A percentile compares a stretch with the other conserved stretches of the same genome.
Conservation (phyloP, 306 rosid species). For the Rosa chinensis region DNA sequence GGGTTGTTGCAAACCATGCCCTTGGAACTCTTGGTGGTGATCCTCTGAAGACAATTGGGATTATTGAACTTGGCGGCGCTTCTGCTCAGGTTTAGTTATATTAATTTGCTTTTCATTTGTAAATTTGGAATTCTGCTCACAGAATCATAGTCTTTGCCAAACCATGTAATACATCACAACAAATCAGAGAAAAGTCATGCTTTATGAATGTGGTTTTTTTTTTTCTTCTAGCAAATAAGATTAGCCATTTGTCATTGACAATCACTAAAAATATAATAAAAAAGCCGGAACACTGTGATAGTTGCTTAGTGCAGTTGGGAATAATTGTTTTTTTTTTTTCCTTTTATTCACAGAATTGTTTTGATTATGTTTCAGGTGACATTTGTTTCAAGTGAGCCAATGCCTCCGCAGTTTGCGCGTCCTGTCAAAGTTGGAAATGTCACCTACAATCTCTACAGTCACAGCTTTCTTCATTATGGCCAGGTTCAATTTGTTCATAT, state of each 20-base stretch:
- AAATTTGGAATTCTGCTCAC: slow-evolving; percentile 6
- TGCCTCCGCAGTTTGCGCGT: slow-evolving; percentile 60
- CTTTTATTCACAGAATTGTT: slow-evolving; percentile 5
- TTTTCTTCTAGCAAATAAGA: background rate
- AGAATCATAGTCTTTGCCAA: background rate
- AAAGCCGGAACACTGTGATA: background rate
- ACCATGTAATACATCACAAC: background rate
- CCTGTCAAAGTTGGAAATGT: slow-evolving; percentile 62
- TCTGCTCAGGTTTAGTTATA: slow-evolving; percentile 71
- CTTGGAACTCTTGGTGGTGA: slow-evolving; percentile 85
- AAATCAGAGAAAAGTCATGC: background rate
- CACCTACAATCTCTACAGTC: slow-evolving; percentile 84
- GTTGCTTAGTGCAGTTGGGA: slow-evolving; percentile 5
- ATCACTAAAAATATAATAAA: background rate
- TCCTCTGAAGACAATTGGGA: slow-evolving; percentile 76
- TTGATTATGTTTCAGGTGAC: slow-evolving; percentile 67
- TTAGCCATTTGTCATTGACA: background rate
- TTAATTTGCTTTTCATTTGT: background rate
- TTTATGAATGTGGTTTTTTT: background rate
- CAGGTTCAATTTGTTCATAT: slow-evolving; percentile 49
- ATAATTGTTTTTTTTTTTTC: slow-evolving; percentile 16
- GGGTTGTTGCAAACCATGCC: slow-evolving; percentile 94
- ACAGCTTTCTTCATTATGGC: slow-evolving; percentile 95
- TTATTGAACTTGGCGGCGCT: slow-evolving; percentile 93
- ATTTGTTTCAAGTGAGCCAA: slow-evolving; percentile 72